Base-by-base conservation (phyloP, 164 flowering plant genomes). In the Piper longum region DNA sequence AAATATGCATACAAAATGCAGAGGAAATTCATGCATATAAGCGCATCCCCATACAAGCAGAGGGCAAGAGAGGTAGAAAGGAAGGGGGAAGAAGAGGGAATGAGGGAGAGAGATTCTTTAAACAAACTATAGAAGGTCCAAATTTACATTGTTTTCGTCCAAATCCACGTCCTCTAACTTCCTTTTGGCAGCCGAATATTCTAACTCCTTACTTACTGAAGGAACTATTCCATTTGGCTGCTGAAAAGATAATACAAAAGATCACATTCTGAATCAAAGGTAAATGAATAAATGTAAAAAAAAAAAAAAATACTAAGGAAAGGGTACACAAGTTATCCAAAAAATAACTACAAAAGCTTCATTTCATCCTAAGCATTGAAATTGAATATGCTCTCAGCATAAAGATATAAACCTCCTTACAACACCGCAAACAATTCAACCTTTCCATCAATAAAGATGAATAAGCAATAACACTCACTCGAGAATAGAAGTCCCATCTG, bases 221-320 rank as follows among this genome's bases (percentile, higher is more conserved):
- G 81, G 75, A 73, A 73, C 56, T 59, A 41, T 19, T 59, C 59
- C 69, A 60, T 52, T 59, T 58, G 87, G 85, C 64, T 80, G 82
- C 88, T 82, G 81, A 45, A 73, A 3, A 14, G 52, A 45, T 45
- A 45, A 45, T 2, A 43, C 7, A 45, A 45, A 7, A 45, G 12
- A 45, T 45, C 52, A 45, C 7, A 9, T 45, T 45, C 12, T 45
- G 3, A 45, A 45, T 14, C 12, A 7, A 7, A 45, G 52, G 12
- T 9, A 2, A 7, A 7, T 45, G 52, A 6, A 45, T 6, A 45
- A 45, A 9, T 7, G 12, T 6, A 7, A 8, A 43, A 43, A 4
- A 43, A 4, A 43, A 43, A 43, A 43, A 8, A 45, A 9, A 45
- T 45, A 14, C 52, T 7, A 45, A 45, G 7, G 12, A 45, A 2